Evolutionary conservation across 345 rosid species (phyloP).

Genomic region (Mangifera indica): DNA sequence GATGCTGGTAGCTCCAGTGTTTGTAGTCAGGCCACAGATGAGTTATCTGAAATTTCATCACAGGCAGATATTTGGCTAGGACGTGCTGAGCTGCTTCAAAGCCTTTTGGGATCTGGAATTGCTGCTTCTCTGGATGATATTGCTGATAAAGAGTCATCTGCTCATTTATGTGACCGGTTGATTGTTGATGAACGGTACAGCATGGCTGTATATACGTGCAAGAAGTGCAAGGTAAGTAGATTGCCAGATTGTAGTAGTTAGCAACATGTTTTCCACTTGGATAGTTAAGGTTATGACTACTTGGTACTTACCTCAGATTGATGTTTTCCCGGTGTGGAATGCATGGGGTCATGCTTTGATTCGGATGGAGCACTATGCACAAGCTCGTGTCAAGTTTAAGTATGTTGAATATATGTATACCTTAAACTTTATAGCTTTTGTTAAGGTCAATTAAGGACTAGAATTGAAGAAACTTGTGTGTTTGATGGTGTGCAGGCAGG

Average conservation of each 20-base stretch:
- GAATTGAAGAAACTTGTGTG: constrained; percentile 6
- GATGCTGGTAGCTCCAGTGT: constrained; percentile 92
- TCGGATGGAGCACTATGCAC: constrained; percentile 84
- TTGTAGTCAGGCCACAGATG: constrained; percentile 79
- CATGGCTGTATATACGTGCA: constrained; percentile 97
- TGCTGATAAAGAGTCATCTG: constrained; percentile 84
- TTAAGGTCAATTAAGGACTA: background rate
- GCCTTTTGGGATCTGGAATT: constrained; percentile 93
- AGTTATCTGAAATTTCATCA: constrained; percentile 64
- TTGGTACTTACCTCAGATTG: constrained; percentile 56
- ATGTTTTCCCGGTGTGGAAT: constrained; percentile 93
- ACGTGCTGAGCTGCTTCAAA: constrained; percentile 93
- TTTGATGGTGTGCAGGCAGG: constrained; percentile 70
- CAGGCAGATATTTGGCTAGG: constrained; percentile 82
- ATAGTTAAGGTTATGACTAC: constrained; percentile 21
- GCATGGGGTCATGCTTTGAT: constrained; percentile 99
- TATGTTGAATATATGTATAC: constrained; percentile 32
- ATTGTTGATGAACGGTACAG: constrained; percentile 90
- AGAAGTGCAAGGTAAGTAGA: constrained; percentile 82
- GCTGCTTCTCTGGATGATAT: constrained; percentile 94
- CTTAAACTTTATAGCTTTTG: background rate
- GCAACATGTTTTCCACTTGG: constrained; percentile 18
- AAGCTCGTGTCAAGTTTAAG: constrained; percentile 97
- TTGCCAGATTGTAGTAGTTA: constrained; percentile 19
- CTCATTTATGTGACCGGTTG: constrained; percentile 75